phyloP scores from a whole-genome alignment of 345 rosid species.

The Microthlaspi erraticum region DNA sequence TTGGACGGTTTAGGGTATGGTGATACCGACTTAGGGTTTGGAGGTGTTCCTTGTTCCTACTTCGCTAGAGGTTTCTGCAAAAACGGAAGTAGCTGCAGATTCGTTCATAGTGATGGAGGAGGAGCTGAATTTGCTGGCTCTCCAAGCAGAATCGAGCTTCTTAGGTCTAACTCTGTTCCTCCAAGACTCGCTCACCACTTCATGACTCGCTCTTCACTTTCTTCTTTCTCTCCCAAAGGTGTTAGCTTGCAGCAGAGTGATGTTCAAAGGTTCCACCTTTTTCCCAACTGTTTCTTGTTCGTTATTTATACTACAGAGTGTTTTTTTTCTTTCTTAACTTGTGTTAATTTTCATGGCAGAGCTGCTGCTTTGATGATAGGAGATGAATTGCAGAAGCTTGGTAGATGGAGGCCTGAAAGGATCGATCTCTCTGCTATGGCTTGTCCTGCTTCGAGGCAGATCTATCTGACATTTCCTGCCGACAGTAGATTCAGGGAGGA shows the following conservation, averaged over 20 bases:
- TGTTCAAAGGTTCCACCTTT: constrained; percentile 59
- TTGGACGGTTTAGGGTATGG: constrained; percentile 72
- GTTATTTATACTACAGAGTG: background rate
- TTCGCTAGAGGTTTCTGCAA: constrained; percentile 93
- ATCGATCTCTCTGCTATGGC: constrained; percentile 62
- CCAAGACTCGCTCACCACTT: constrained; percentile 75
- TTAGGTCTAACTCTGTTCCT: constrained; percentile 79
- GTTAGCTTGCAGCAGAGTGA: constrained; percentile 69
- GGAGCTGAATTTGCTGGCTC: constrained; percentile 60
- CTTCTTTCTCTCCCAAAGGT: constrained; percentile 73
- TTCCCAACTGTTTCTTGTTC: background rate
- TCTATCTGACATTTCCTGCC: constrained; percentile 95
- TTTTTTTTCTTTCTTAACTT: background rate
- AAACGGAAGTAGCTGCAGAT: constrained; percentile 84
- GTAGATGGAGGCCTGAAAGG: constrained; percentile 82
- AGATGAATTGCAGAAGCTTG: constrained; percentile 70
- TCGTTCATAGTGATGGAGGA: constrained; percentile 62
- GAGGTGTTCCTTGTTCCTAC: constrained; percentile 89
- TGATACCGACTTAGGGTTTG: constrained; percentile 68
- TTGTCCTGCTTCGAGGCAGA: constrained; percentile 94
- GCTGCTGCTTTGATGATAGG: constrained; percentile 77
- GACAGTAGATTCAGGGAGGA: constrained; percentile 94
- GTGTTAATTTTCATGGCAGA: constrained; percentile 28
- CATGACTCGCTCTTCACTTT: constrained; percentile 54
- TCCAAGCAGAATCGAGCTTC: constrained; percentile 78